Evolutionary conservation across 768 basidiomycete species (phyloP), one percentile per base, ranked within the genome.

Genomic region (Termitomyces sp.): DNA sequence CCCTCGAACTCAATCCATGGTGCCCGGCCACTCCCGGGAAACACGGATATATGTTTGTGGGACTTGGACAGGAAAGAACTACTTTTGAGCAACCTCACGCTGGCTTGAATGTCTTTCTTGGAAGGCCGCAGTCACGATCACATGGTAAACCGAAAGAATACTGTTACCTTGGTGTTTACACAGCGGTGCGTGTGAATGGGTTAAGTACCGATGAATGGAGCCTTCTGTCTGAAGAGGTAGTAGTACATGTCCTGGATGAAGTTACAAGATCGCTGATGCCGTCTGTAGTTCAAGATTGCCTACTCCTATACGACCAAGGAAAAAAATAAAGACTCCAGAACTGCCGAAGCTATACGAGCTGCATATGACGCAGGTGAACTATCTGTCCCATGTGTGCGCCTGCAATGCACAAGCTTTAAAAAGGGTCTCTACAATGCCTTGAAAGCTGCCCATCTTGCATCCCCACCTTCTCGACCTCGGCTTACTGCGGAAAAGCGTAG

Each of bases 31-130:
- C 56, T 1, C 79, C 81, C 10, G 82, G 82, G 9, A 67, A 77
- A 55, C 79, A 83, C 58, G 82, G 82, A 1, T 85, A 76, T 63
- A 79, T 85, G 70, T 83, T 83, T 49, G 80, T 84, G 30, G 82
- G 81, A 18, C 71, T 83, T 54, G 78, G 78, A 9, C 74, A 69
- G 44, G 82, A 83, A 44, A 69, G 72, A 46, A 69, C 75, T 43
- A 73, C 74, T 7, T 83, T 82, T 63, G 60, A 64, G 41, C 60
- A 68, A 43, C 71, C 77, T 14, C 76, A 79, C 36, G 63, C 69
- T n/a, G 58, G 53, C 10, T 75, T 75, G 23, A 74, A 81, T 57
- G 57, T 83, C 8, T 84, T 84, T 57, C 72, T 83, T 18, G 77
- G 78, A 3, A 64, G 75, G 35, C 68, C 71, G 18, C 77, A 69